Percentiles rank a stretch among this genome's conserved stretches.
phyloP scores from a whole-genome alignment of 768 basidiomycete genomes.

The Tremella fuciformis region DNA sequence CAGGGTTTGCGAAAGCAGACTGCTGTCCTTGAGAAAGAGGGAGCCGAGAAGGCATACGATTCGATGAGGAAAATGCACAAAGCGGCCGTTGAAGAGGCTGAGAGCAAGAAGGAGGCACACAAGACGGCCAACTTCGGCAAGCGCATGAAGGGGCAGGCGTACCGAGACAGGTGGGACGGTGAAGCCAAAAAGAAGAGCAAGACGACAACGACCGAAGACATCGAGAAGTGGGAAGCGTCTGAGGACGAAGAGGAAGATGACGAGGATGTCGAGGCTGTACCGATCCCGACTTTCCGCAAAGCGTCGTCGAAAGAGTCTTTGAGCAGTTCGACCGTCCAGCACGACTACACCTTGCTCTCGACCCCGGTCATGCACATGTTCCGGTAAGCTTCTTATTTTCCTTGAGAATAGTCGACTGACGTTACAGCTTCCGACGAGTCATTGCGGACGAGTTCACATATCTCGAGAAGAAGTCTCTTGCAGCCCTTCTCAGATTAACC shows the following conservation, averaged over 20 bases:
- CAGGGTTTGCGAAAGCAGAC: conserved; percentile 64
- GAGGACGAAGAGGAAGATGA: conserved; percentile 55
- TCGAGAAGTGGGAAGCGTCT: conserved; percentile 40
- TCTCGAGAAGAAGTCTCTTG: conserved; percentile 72
- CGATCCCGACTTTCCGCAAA: conserved; percentile 34
- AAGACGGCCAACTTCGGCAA: conserved; percentile 42
- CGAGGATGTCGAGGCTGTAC: conserved; percentile 26
- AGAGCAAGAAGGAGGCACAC: conserved; percentile 42
- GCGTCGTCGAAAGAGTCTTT: conserved; percentile 54
- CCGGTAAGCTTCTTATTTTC: conserved; percentile 48
- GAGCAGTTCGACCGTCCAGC: conserved; percentile 60
- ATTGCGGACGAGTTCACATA: conserved; percentile 96
- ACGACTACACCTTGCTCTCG: conserved; percentile 74
- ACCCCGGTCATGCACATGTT: conserved; percentile 88
- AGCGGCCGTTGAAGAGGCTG: conserved; percentile 58
- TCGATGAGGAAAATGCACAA: conserved; percentile 63
- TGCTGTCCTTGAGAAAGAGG: conserved; percentile 65
- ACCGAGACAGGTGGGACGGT: conserved; percentile 37
- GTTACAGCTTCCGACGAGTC: conserved; percentile 67
- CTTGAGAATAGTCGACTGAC: conserved; percentile 2
- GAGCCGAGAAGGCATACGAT: conserved; percentile 62
- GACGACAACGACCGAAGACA: conserved; percentile 59
- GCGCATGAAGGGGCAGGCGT: conserved; percentile 43
- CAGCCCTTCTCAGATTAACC: conserved; percentile 71
- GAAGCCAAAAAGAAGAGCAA: conserved; percentile 24